phyloP scores from a whole-genome alignment of 2,329 filamentous ascomycete species.

The Penicillium verrucosum region DNA sequence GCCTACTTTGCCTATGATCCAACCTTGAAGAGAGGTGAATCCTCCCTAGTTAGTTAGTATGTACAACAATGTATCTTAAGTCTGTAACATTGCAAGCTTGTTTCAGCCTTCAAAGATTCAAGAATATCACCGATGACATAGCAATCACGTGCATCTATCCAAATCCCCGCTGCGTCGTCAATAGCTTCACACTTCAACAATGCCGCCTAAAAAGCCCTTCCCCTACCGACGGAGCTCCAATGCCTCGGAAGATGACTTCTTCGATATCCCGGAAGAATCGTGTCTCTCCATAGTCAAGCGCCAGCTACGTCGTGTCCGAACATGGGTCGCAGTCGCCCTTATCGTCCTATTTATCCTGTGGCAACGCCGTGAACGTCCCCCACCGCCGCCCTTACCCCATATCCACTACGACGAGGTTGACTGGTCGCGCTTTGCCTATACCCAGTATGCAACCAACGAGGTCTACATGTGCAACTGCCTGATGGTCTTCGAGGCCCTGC shows the following conservation, averaged over 20 bases:
- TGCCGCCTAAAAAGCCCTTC: constrained; percentile 16
- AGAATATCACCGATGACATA: not conserved
- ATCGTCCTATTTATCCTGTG: constrained; percentile 29
- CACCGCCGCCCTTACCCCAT: constrained; percentile 22
- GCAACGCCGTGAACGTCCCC: constrained; percentile 19
- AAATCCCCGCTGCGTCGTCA: not conserved
- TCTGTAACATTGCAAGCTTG: not conserved
- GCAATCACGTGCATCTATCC: constrained; percentile 1
- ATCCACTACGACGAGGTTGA: constrained; percentile 36
- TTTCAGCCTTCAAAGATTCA: not conserved
- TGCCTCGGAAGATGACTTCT: constrained; percentile 35
- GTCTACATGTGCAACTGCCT: constrained; percentile 44
- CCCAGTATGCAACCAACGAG: constrained; percentile 42
- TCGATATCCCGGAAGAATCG: constrained; percentile 37
- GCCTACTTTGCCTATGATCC: too few species aligned
- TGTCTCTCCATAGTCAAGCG: constrained; percentile 29
- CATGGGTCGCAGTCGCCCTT: constrained; percentile 27
- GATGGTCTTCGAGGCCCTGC: constrained; percentile 42
- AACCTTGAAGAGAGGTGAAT: not conserved
- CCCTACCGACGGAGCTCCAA: constrained; percentile 31
- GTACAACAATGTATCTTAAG: too few species aligned
- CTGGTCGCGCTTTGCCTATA: constrained; percentile 45
- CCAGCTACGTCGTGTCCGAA: constrained; percentile 32
- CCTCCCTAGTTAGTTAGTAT: too few species aligned
- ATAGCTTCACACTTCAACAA: constrained; percentile 7